Percentiles rank a stretch among this genome's conserved stretches.
Evolutionary conservation across 805 yeast genomes (phyloP).

Genomic region (Saccharomycopsis schoenii): DNA sequence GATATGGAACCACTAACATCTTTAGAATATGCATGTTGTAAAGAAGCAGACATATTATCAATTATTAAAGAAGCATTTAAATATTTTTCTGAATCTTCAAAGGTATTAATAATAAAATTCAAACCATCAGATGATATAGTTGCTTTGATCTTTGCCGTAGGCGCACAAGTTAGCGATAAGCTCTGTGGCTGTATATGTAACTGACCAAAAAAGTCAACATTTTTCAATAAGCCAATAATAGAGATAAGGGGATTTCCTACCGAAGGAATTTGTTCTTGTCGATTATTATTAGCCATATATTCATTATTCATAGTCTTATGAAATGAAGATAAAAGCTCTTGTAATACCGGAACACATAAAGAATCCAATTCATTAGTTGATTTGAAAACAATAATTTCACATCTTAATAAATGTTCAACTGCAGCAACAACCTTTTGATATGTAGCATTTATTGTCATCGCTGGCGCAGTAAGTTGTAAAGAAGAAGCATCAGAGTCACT

Average conservation of each 20-base stretch:
- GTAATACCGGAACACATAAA: conserved; percentile 67
- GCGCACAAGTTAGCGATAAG: conserved; percentile 78
- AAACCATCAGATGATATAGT: conserved; percentile 64
- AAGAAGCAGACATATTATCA: conserved; percentile 51
- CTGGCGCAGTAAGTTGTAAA: conserved; percentile 64
- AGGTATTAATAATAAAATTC: conserved; percentile 46
- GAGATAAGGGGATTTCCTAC: background rate
- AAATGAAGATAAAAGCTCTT: conserved; percentile 44
- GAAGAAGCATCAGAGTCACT: conserved; percentile 31
- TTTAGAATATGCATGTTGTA: conserved; percentile 86
- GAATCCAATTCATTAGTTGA: conserved; percentile 66
- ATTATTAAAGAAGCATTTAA: conserved; percentile 39
- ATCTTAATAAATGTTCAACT: conserved; percentile 36
- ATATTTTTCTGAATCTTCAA: conserved; percentile 31
- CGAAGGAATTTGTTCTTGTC: conserved; percentile 2
- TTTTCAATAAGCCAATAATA: conserved; percentile 30
- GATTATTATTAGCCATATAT: conserved; percentile 3
- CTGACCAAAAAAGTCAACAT: conserved; percentile 53
- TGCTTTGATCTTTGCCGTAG: conserved; percentile 87
- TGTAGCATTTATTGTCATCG: conserved; percentile 46
- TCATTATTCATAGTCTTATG: conserved; percentile 36
- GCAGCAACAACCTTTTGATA: conserved; percentile 35
- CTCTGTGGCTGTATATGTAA: conserved; percentile 64
- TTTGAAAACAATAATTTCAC: conserved; percentile 52
- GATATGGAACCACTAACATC: conserved; percentile 71